Evolutionary conservation across 2,329 filamentous ascomycete species (phyloP), one percentile per base, ranked within the genome.

Genomic region (Colletotrichum lentis): DNA sequence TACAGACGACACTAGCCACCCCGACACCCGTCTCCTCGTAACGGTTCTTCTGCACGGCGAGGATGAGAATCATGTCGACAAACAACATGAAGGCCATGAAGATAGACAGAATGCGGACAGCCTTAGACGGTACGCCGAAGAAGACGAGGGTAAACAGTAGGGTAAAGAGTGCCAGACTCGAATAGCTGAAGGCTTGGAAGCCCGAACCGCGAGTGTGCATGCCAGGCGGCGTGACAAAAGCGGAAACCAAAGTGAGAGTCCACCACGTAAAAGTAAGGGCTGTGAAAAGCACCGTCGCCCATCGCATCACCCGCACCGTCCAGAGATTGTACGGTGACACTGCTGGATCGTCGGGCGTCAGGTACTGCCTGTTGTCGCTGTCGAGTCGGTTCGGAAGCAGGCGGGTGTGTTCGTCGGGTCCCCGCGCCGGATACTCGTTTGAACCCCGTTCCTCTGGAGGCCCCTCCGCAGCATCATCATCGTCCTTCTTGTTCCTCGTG

Each of bases 321-420:
- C 94, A 97, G 44, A 98, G 87, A 74, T 99, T 99, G 81, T 97
- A 97, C 0, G 96, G 96, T 3, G 93, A 92, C 79, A 97, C 81
- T n/a, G 80, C 81, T 11, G 81, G 80, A 65, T 83, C 81, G 62
- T 83, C 81, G 24, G 81, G 80, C 10, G 74, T 74, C 27, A 83
- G 76, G 54, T 60, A 69, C 8, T 64, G 63, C 22, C 76, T 73
- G 27, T 65, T 68, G 44, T 71, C 74, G 72, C 83, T 83, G 74
- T 91, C 86, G 50, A 88, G 80, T 65, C 88, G 86, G 73, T 89
- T 90, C 44, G 90, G 89, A 31, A 96, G 85, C 72, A 96, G 83
- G 37, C 91, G 86, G 3, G 86, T 88, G 71, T 85, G 84, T 74
- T 89, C 86, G 71, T 85, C 79, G 7, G 83, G 76, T 16, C 74